Evolutionary conservation across 192 early-diverging fungal genomes (phyloP).

Genomic region (Coemansia sp.): DNA sequence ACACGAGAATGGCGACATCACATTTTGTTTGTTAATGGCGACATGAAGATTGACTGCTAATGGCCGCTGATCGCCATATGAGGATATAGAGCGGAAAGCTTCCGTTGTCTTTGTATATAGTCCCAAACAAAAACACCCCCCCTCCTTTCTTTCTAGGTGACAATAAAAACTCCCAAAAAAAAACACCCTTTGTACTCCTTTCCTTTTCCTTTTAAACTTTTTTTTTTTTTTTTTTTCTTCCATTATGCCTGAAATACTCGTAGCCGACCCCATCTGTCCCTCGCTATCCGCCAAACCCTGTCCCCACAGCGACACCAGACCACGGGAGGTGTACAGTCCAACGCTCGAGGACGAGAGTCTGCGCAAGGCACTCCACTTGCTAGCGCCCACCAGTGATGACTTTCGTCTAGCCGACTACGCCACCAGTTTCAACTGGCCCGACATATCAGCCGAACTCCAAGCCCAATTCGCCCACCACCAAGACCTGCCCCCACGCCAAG

Average conservation of each 20-base stretch:
- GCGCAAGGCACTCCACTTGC: constrained; percentile 28
- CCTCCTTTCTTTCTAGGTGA: too few species aligned
- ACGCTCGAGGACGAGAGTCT: constrained; percentile 43
- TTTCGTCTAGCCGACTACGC: constrained; percentile 37
- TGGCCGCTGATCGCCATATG: too few species aligned
- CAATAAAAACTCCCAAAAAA: too few species aligned
- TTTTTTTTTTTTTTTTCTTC: not conserved
- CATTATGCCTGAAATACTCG: constrained; percentile 16
- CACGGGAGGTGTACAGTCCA: constrained; percentile 5
- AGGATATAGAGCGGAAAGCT: too few species aligned
- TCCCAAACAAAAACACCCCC: too few species aligned
- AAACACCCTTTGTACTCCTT: too few species aligned
- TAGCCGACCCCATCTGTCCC: not conserved
- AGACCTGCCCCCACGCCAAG: not conserved
- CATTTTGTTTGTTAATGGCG: not conserved
- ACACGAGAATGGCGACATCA: not conserved
- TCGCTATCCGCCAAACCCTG: not conserved
- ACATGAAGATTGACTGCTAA: not conserved
- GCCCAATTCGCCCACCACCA: not conserved
- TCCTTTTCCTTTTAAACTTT: not conserved
- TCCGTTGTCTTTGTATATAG: too few species aligned
- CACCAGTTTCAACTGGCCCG: constrained; percentile 37
- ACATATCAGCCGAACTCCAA: constrained; percentile 19
- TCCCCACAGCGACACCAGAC: not conserved
- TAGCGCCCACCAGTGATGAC: constrained; percentile 14